These are phyloP conservation scores for Vittaforma corneae DNA, from an alignment of 371 early-diverging fungal species.

Conservation along the genomic window DNA sequence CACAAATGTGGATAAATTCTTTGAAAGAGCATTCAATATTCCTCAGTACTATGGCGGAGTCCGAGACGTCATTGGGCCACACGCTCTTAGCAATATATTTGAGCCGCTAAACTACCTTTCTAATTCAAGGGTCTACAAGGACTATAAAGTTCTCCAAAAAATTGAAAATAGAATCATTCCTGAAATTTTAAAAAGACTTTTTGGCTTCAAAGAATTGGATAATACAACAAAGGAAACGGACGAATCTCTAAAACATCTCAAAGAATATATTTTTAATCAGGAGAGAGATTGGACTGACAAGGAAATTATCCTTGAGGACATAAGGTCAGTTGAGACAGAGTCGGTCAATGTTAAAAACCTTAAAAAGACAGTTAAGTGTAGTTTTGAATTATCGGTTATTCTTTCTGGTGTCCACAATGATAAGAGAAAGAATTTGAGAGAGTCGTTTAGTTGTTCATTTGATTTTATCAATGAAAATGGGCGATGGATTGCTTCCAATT, in stretches of 20 bases:
- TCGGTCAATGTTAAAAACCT: slow-evolving; percentile 4
- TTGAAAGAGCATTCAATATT: not conserved
- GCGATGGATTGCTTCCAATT: too few species aligned
- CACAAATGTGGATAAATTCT: not conserved
- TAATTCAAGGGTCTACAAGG: not conserved
- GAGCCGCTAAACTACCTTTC: not conserved
- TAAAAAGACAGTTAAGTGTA: not conserved
- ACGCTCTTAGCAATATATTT: too few species aligned
- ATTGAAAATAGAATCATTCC: slow-evolving; percentile 9
- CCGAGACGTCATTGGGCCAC: not conserved
- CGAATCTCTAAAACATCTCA: not conserved
- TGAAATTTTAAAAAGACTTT: not conserved
- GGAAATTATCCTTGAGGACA: not conserved
- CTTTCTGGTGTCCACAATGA: too few species aligned
- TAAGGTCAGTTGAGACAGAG: not conserved
- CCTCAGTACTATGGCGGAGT: slow-evolving; percentile 2
- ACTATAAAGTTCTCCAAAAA: not conserved
- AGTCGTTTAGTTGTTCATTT: too few species aligned
- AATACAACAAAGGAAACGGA: not conserved
- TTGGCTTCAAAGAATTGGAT: not conserved
- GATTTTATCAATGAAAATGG: too few species aligned
- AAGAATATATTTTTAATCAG: not conserved
- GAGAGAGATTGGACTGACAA: not conserved
- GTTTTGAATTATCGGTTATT: slow-evolving; percentile 10
- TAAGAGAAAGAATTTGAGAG: too few species aligned